Base-by-base conservation (phyloP, 2,329 filamentous ascomycete genomes). In the Biscogniauxia marginata region DNA sequence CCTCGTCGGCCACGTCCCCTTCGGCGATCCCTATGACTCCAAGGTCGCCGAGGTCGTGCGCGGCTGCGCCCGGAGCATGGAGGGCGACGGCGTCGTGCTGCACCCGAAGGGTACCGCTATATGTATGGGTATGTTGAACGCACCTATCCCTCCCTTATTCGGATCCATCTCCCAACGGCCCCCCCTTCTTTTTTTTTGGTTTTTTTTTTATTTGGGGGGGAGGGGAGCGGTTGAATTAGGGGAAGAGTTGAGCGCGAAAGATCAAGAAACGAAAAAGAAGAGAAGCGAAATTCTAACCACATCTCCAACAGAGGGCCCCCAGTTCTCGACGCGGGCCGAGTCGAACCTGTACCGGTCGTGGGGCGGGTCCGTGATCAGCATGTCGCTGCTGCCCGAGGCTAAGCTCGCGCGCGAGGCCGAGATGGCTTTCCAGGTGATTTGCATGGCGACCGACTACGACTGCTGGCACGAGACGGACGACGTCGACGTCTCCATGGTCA, bases 371-470 rank as follows among this genome's bases (percentile, higher is more conserved):
- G 90, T 98, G 52, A 98, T 99, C 81, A 98, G 98, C 84, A 99
- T 99, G 95, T 96, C 91, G 46, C 89, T 88, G 13, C 83, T 99
- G 16, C 95, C 95, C 19, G 95, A 99, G 78, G 90, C 93, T 50
- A 99, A 99, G 81, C 86, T 99, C 19, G 95, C 95, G 8, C 87
- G 91, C 53, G 95, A 99, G 79, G 95, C 95, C 21, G 95, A 99
- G 79, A 89, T 99, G 66, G 89, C 89, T 34, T 98, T 98, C 76
- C 92, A 96, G 79, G 96, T 97, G 84, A 96, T 99, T 70, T 96
- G 93, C 81, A 99, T 99, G 95, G 91, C 91, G 30, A 99, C 95
- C 23, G 95, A 99, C 79, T 99, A 99, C 74, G 95, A 99, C 79
- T 98, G 93, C 85, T 99, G 95, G 95, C 89, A 93, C 71, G 86